These are phyloP conservation scores for Shiraia bambusicola DNA, from an alignment of 2,329 filamentous ascomycete species.

Conservation along the genomic window DNA sequence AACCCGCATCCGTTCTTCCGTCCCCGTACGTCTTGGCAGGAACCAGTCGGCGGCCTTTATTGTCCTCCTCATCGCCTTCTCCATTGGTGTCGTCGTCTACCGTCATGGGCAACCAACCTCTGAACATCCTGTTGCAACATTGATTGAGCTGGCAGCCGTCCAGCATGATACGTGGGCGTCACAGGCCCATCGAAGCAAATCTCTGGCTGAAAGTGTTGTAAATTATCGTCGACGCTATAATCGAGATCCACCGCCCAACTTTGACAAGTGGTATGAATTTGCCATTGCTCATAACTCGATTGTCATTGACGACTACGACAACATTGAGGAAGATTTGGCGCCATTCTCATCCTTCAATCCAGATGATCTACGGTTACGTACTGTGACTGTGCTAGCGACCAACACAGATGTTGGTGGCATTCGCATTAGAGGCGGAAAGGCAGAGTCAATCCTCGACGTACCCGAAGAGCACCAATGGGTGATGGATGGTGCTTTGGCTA, in stretches of 20 bases:
- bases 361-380: slow-evolving; percentile 53
- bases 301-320: slow-evolving; percentile 62
- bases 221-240: slow-evolving; percentile 56
- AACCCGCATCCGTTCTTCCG: slow-evolving; percentile 27
- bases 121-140: slow-evolving; percentile 57
- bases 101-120: slow-evolving; percentile 45
- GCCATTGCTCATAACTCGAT: slow-evolving; percentile 54
- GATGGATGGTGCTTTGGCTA: slow-evolving; percentile 55
- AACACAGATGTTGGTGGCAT: slow-evolving; percentile 60
- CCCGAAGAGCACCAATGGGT: slow-evolving; percentile 60
- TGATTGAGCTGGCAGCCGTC: slow-evolving; percentile 54
- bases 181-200: slow-evolving; percentile 51
- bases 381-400: slow-evolving; percentile 54
- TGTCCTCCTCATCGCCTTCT: slow-evolving; percentile 45
- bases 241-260: slow-evolving; percentile 59
- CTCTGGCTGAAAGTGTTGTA: slow-evolving; percentile 51
- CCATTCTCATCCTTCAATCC: slow-evolving; percentile 58
- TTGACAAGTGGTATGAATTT: slow-evolving; percentile 62
- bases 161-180: slow-evolving; percentile 53
- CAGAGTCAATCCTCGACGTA: slow-evolving; percentile 46
- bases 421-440: slow-evolving; percentile 56
- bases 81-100: slow-evolving; percentile 35
- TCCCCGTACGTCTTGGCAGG: slow-evolving; percentile 36
- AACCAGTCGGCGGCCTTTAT: slow-evolving; percentile 39
- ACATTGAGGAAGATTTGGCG: slow-evolving; percentile 58